Percentiles rank a stretch among this genome's conserved stretches.
Evolutionary conservation across 768 basidiomycete genomes (phyloP).

Genomic region (Naganishia onofrii): DNA sequence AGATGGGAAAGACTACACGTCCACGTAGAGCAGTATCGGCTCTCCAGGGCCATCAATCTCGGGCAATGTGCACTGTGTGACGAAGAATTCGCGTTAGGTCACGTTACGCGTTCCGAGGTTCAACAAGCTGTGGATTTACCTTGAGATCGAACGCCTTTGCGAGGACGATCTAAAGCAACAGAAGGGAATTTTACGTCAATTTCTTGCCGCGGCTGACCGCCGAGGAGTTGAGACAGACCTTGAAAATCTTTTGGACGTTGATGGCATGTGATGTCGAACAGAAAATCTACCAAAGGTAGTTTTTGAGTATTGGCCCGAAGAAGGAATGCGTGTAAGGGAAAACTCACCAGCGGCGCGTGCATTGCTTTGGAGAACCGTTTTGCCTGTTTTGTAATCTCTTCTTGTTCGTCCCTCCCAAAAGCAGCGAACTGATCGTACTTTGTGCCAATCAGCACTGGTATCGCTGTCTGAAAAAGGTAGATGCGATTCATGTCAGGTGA

Average conservation of each 20-base stretch:
- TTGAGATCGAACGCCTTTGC: constrained; percentile 82
- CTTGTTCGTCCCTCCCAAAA: constrained; percentile 95
- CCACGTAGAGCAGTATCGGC: constrained; percentile 90
- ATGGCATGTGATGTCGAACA: constrained; percentile 98
- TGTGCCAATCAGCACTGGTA: constrained; percentile 96
- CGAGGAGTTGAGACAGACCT: constrained; percentile 50
- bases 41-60: constrained; percentile 97
- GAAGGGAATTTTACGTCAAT: neutral
- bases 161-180: constrained; percentile 42
- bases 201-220: neutral
- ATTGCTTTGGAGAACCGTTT: constrained; percentile 98
- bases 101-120: no score
- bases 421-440: constrained; percentile 97
- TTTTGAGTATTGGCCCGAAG: neutral
- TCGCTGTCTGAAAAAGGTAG: constrained; percentile 71
- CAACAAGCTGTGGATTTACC: constrained; percentile 24
- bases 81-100: neutral
- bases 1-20: constrained; percentile 24
- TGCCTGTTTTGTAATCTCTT: constrained; percentile 97
- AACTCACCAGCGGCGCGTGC: constrained; percentile 79
- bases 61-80: constrained; percentile 82
- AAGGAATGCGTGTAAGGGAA: neutral
- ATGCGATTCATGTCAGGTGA: neutral
- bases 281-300: constrained; percentile 62
- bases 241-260: constrained; percentile 87